Percentiles rank a stretch among this genome's conserved stretches.
phyloP scores from a whole-genome alignment of 179 eudicot species.

The Pouteria campechiana region DNA sequence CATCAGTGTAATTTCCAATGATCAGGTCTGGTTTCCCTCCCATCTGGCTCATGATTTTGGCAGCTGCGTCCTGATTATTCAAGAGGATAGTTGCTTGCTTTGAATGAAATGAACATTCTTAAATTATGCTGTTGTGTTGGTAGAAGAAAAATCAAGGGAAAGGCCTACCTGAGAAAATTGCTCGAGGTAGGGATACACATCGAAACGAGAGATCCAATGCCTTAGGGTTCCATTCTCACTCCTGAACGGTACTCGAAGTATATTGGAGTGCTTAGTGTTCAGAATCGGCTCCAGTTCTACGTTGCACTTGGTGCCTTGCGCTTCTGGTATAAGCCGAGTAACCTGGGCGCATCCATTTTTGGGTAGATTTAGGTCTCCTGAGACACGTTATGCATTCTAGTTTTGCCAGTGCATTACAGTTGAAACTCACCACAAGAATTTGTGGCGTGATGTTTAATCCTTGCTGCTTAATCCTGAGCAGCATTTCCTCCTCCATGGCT shows the following conservation, averaged over 20 bases:
- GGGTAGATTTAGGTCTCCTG: background rate
- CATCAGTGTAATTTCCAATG: slow-evolving; percentile 85
- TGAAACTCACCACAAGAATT: slow-evolving; percentile 44
- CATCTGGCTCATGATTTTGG: slow-evolving; percentile 31
- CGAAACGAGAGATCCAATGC: slow-evolving; percentile 55
- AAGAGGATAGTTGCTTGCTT: no score
- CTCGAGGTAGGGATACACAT: slow-evolving; percentile 78
- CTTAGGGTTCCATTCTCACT: slow-evolving; percentile 31
- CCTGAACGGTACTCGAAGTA: slow-evolving; percentile 38
- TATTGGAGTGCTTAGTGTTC: slow-evolving; percentile 33
- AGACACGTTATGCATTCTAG: no score
- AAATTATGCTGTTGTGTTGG: background rate
- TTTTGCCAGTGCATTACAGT: no score
- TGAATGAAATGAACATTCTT: background rate
- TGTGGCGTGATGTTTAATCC: slow-evolving; percentile 49
- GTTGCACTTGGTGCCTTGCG: slow-evolving; percentile 40
- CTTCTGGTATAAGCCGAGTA: slow-evolving; percentile 46
- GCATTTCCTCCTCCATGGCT: slow-evolving; percentile 53
- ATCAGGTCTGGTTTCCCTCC: slow-evolving; percentile 70
- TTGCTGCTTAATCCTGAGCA: slow-evolving; percentile 46
- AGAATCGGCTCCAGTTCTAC: slow-evolving; percentile 32
- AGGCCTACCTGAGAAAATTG: slow-evolving; percentile 47
- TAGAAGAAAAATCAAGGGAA: background rate
- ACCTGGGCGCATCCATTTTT: slow-evolving; percentile 24
- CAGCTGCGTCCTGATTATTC: slow-evolving; percentile 26